Conservation (phyloP, 192 early-diverging fungal species). For the Rhizophagus sp. region DNA sequence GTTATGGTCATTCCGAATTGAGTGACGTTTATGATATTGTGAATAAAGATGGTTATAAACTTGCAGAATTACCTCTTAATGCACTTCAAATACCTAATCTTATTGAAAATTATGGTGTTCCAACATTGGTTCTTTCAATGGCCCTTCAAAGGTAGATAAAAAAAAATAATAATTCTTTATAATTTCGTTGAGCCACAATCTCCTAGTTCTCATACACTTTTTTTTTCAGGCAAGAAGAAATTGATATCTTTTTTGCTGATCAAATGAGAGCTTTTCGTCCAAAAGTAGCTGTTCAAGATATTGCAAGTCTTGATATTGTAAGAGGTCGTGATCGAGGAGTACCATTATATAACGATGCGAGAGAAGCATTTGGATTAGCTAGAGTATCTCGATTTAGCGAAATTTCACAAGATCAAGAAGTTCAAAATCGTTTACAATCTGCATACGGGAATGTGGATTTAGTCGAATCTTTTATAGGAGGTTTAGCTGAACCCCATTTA, state of each 20-base stretch:
- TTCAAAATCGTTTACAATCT: constrained; percentile 1
- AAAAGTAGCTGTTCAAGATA: background rate
- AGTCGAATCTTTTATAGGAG: constrained; percentile 27
- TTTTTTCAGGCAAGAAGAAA: background rate
- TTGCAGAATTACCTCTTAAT: background rate
- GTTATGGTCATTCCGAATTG: constrained; percentile 9
- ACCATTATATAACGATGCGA: constrained; percentile 28
- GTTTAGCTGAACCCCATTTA: constrained; percentile 12
- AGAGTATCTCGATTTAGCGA: background rate
- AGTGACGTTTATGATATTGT: constrained; percentile 21
- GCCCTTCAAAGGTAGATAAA: constrained; percentile 16
- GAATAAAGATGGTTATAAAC: background rate
- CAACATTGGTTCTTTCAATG: background rate
- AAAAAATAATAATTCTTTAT: background rate
- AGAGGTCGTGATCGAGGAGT: constrained; percentile 10
- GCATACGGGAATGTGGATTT: constrained; percentile 13
- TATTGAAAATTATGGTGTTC: constrained; percentile 13
- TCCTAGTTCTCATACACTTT: background rate
- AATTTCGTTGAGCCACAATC: background rate
- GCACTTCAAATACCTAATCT: background rate
- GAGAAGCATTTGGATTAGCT: background rate
- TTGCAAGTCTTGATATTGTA: background rate
- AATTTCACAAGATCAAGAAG: constrained; percentile 14
- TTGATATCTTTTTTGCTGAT: constrained; percentile 6
- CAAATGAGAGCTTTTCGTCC: background rate